Evolutionary conservation across 2,329 filamentous ascomycete species (phyloP), one percentile per base, ranked within the genome.

Genomic region (Epichloe sibirici): DNA sequence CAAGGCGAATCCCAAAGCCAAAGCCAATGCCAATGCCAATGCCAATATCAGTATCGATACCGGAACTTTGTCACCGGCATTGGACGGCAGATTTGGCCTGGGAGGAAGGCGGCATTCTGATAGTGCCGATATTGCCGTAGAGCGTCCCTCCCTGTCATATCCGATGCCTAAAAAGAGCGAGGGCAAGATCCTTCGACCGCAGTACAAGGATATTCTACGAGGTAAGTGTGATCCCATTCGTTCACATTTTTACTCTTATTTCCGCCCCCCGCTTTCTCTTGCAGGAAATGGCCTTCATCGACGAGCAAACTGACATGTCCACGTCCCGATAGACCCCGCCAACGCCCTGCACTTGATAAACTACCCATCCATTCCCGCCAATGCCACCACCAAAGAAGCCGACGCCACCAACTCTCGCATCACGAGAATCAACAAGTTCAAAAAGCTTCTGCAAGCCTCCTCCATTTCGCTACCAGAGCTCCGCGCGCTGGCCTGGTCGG

Each of bases 361-460:
- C 61, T 90, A 98, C 68, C 83, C 90, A 5, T 73, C 87, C 0
- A 75, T 87, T 45, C 82, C 88, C 11, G 71, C 78, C 28, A 85
- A 86, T 63, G 88, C 90, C 2, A 79, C 83, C 1, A 77, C 84
- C 1, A 97, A 94, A 66, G 89, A 96, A 64, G 75, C 85, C 17
- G 91, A 97, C 64, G 85, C 84, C 12, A 84, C 95, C 64, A 90
- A 87, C 53, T 86, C 90, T 45, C 83, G 89, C 55, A 93, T 95
- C 61, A 86, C 88, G 6, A 84, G 93, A 57, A 98, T 98, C 66
- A 96, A 98, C 71, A 97, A 97, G 66, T 98, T 98, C 73, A 98
- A 98, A 69, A 86, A 86, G 61, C 88, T 98, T 50, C 75, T 98
- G 6, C 93, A 98, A 70, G 82, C 91, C 23, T 95, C 88, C 42